phyloP scores from a whole-genome alignment of 164 flowering plant genomes.

The Chloranthus sessilifolius region DNA sequence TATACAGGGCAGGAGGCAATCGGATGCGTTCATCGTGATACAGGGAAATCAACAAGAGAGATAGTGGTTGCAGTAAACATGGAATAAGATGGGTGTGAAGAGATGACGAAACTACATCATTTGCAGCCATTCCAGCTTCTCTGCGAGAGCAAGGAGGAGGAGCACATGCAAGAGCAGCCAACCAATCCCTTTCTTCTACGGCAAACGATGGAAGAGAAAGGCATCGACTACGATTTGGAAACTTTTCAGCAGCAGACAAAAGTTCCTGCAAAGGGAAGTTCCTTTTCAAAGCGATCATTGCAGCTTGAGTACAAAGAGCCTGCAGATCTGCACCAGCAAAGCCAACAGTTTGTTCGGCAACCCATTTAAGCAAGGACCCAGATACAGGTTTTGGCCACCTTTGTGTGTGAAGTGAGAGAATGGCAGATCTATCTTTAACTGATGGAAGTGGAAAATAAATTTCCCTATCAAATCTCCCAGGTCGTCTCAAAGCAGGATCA shows the following conservation, averaged over 20 bases:
- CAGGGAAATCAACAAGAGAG: slow-evolving; percentile 61
- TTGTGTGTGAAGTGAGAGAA: slow-evolving; percentile 82
- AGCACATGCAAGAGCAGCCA: slow-evolving; percentile 77
- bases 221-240: slow-evolving; percentile 21
- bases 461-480: slow-evolving; percentile 98
- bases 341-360: slow-evolving; percentile 73
- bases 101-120: slow-evolving; percentile 64
- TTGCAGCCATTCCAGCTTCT: slow-evolving; percentile 86
- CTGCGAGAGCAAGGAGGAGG: slow-evolving; percentile 96
- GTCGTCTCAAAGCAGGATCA: slow-evolving; percentile 96
- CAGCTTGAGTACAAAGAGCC: slow-evolving; percentile 97
- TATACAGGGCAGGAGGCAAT: slow-evolving; percentile 61
- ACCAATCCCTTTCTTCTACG: slow-evolving; percentile 96
- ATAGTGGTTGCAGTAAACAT: slow-evolving; percentile 65
- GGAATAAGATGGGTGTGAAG: slow-evolving; percentile 70
- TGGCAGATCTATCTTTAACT: slow-evolving; percentile 78
- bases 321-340: slow-evolving; percentile 99
- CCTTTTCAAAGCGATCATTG: slow-evolving; percentile 80
- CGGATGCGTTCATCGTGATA: slow-evolving; percentile 65
- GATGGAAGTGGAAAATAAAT: slow-evolving; percentile 95
- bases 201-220: slow-evolving; percentile 62
- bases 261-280: slow-evolving; percentile 70
- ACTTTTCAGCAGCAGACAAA: slow-evolving; percentile 50
- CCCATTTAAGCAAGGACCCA: slow-evolving; percentile 69
- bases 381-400: slow-evolving; percentile 85